Conservation (phyloP, 1,139 yeast genomes). For the Suhomyces atakaporum region DNA sequence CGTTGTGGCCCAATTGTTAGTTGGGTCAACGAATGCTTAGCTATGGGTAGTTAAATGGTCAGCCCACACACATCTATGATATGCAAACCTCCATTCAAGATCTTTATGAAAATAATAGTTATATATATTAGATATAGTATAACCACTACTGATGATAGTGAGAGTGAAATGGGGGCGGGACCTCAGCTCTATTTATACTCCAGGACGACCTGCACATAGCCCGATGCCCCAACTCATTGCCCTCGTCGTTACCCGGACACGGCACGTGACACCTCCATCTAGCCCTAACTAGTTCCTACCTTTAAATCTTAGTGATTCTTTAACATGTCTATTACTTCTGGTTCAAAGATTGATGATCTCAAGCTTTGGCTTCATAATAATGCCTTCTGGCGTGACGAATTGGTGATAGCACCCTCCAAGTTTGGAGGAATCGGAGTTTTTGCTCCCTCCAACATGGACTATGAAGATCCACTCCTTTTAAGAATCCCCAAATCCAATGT, state of each 20-base stretch:
- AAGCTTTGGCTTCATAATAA: constrained; percentile 50
- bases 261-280: constrained; percentile 4
- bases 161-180: constrained; percentile 18
- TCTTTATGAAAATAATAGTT: constrained; percentile 24
- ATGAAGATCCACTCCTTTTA: constrained; percentile 34
- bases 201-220: constrained; percentile 9
- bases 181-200: constrained; percentile 17
- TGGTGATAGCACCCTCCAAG: constrained; percentile 50
- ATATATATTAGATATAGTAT: constrained; percentile 26
- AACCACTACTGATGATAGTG: constrained; percentile 24
- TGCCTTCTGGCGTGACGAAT: constrained; percentile 50
- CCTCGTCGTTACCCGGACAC: constrained; percentile 22
- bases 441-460: constrained; percentile 31
- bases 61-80: constrained; percentile 19
- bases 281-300: constrained; percentile 8
- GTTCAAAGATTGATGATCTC: constrained; percentile 2
- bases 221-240: constrained; percentile 1
- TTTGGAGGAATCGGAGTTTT: constrained; percentile 79
- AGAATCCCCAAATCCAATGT: constrained; percentile 55
- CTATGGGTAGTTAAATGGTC: constrained; percentile 21
- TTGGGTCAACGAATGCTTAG: constrained; percentile 24
- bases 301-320: background rate
- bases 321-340: constrained; percentile 7
- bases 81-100: constrained; percentile 16
- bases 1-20: constrained; percentile 24